These are phyloP conservation scores for Theobroma grandiflorum DNA, from an alignment of 441 rosid genomes.

Conservation along the genomic window DNA sequence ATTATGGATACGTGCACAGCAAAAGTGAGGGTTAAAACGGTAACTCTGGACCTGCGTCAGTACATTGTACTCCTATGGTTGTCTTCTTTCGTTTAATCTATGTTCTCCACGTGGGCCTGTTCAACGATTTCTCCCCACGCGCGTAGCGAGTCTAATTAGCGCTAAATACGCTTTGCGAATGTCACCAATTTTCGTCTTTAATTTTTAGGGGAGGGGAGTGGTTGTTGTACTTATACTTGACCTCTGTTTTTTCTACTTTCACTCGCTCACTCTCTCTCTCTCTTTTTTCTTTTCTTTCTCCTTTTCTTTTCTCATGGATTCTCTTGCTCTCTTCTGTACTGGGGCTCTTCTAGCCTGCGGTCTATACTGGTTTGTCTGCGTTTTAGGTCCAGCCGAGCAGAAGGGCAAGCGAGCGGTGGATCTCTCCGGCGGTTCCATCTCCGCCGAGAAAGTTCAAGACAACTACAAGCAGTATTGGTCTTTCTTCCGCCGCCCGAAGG, in stretches of 20 bases:
- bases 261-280: neutral
- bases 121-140: neutral
- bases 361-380: slow-evolving; percentile 86
- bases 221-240: neutral
- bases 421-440: slow-evolving; percentile 92
- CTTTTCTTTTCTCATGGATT: slow-evolving; percentile 46
- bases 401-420: slow-evolving; percentile 73
- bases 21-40: neutral
- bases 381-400: slow-evolving; percentile 83
- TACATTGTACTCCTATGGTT: neutral
- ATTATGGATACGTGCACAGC: too few species aligned
- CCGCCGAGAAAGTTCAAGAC: slow-evolving; percentile 82
- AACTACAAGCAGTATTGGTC: slow-evolving; percentile 87
- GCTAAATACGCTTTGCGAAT: neutral
- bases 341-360: slow-evolving; percentile 72
- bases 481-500: slow-evolving; percentile 85
- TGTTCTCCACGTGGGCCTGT: slow-evolving; percentile 12
- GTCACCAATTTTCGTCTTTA: neutral
- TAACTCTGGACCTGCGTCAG: neutral
- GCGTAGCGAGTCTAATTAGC: slow-evolving; percentile 1
- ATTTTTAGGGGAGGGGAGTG: slow-evolving; percentile 10
- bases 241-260: slow-evolving; percentile 4
- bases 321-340: slow-evolving; percentile 65
- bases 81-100: neutral
- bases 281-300: neutral